Conservation (phyloP, 2,329 filamentous ascomycete species). For the Nakataea oryzae region DNA sequence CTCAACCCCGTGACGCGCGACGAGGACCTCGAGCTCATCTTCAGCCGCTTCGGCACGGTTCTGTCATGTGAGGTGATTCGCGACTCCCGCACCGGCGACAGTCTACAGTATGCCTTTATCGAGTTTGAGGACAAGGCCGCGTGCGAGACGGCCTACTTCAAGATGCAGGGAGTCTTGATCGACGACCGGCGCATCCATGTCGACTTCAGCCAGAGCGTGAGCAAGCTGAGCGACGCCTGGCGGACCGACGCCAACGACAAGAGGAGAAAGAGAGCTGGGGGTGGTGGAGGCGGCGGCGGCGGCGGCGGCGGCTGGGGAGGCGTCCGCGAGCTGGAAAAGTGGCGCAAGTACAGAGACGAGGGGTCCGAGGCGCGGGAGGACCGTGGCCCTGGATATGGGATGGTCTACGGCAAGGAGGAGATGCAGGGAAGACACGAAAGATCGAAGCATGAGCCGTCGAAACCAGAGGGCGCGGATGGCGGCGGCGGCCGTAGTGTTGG, state of each 20-base stretch:
- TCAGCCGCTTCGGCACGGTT: conserved; percentile 92
- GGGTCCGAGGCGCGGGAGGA: conserved; percentile 26
- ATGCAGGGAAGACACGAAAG: conserved; percentile 41
- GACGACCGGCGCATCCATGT: conserved; percentile 97
- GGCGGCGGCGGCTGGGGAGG: conserved; percentile 71
- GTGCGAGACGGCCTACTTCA: conserved; percentile 93
- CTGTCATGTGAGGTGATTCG: conserved; percentile 92
- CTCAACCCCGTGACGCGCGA: conserved; percentile 94
- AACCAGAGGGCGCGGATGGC: conserved; percentile 10
- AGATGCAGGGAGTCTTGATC: conserved; percentile 96
- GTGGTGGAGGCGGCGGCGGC: conserved; percentile 28
- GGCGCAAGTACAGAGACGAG: conserved; percentile 75
- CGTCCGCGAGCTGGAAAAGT: conserved; percentile 78
- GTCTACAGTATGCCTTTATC: conserved; percentile 94
- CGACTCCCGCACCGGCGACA: conserved; percentile 88
- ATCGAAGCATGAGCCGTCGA: conserved; percentile 17
- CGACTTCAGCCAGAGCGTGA: conserved; percentile 93
- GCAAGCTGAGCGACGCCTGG: conserved; percentile 83
- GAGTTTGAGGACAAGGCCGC: conserved; percentile 89
- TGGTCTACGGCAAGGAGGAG: conserved; percentile 72
- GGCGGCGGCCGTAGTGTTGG: conserved; percentile 10
- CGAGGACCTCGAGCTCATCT: conserved; percentile 89
- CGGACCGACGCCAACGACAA: conserved; percentile 76
- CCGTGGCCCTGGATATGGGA: conserved; percentile 45
- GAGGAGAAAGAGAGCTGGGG: conserved; percentile 40